These are phyloP conservation scores for Metarhizium anisopliae DNA, from an alignment of 2,329 filamentous ascomycete genomes.

Conservation along the genomic window DNA sequence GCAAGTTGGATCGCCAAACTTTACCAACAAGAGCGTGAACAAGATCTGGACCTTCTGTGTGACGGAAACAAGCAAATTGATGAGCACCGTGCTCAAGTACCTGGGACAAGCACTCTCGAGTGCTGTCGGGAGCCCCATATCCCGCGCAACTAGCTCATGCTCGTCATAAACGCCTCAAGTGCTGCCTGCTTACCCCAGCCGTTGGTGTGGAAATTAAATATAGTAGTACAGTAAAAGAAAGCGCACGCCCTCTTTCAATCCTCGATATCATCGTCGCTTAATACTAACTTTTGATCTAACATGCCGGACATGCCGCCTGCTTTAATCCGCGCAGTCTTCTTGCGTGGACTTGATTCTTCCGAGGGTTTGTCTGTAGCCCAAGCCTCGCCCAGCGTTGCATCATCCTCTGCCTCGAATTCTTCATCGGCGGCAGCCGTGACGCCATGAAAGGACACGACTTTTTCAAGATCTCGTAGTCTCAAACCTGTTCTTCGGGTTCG, in stretches of 20 bases:
- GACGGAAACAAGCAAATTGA: no score
- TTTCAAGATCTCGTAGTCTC: constrained; percentile 52
- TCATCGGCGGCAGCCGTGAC: constrained; percentile 40
- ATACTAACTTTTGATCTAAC: constrained; percentile 55
- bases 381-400: constrained; percentile 31
- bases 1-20: no score
- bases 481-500: constrained; percentile 31
- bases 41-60: no score
- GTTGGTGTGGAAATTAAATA: no score
- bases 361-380: constrained; percentile 56
- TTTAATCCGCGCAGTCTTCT: constrained; percentile 32
- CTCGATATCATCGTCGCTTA: constrained; percentile 81
- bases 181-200: no score
- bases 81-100: no score
- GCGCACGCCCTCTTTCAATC: constrained; percentile 34
- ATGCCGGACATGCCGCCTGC: constrained; percentile 29
- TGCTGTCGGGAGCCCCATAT: no score
- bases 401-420: constrained; percentile 36
- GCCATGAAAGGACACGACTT: constrained; percentile 58
- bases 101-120: no score
- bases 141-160: no score
- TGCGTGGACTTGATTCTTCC: constrained; percentile 43
- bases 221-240: neutral
- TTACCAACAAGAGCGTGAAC: no score
- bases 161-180: no score